phyloP scores from a whole-genome alignment of 768 basidiomycete genomes.

The Leucosporidium creatinivorum region DNA sequence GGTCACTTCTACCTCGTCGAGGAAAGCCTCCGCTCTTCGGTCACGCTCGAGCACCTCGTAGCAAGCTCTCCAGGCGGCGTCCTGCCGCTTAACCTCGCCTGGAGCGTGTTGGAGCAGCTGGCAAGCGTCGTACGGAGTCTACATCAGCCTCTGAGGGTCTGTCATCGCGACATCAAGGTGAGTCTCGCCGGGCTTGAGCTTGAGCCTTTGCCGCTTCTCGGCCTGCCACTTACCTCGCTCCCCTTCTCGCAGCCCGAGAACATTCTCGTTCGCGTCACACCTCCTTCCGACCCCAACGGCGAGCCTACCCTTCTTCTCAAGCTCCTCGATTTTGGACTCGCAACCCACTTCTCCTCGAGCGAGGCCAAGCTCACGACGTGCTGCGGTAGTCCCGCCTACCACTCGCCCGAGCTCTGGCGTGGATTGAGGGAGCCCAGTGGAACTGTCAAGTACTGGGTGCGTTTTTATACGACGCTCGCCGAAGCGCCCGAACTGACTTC shows the following conservation, averaged over 20 bases:
- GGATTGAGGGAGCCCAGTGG: conserved; percentile 43
- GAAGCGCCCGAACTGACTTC: not conserved
- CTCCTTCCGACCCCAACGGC: not conserved
- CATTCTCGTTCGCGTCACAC: conserved; percentile 33
- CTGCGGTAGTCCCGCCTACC: conserved; percentile 41
- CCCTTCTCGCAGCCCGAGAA: conserved; percentile 31
- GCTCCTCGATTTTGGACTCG: conserved; percentile 46
- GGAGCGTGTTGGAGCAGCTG: conserved; percentile 44
- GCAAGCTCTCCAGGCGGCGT: conserved; percentile 20
- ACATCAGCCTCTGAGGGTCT: conserved; percentile 38
- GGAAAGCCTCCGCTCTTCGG: conserved; percentile 37
- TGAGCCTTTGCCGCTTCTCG: not conserved
- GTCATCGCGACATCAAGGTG: conserved; percentile 39
- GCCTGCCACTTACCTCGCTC: too few species aligned
- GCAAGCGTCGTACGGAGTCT: conserved; percentile 42
- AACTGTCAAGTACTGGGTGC: conserved; percentile 42
- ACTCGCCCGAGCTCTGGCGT: conserved; percentile 45
- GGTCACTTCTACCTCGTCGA: conserved; percentile 46
- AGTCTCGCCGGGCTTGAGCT: not conserved
- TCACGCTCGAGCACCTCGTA: conserved; percentile 42
- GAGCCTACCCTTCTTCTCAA: conserved; percentile 35
- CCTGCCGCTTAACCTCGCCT: conserved; percentile 7
- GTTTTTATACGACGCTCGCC: not conserved
- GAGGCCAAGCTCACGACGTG: conserved; percentile 46
- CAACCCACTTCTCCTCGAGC: conserved; percentile 44